Evolutionary conservation across 768 basidiomycete species (phyloP).

Genomic region (Hysterangium stoloniferum): DNA sequence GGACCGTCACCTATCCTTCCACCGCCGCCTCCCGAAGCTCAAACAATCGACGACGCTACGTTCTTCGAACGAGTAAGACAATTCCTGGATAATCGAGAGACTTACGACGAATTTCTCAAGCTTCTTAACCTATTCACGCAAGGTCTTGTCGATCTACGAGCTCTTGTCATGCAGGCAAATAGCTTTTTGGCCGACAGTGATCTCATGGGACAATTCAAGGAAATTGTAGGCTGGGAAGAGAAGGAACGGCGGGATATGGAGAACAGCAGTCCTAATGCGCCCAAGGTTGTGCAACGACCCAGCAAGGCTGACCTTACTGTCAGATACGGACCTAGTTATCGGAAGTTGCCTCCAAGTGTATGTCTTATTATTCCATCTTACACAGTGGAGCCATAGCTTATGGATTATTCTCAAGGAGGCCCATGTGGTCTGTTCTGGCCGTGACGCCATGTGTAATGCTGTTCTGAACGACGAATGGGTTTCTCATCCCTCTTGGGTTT

Average conservation of each 20-base stretch:
- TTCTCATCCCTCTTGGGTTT: conserved; percentile 91
- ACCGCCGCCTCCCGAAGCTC: not conserved
- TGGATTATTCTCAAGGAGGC: conserved; percentile 52
- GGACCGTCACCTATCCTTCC: not conserved
- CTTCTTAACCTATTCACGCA: conserved; percentile 92
- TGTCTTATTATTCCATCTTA: conserved; percentile 24
- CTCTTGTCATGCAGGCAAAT: conserved; percentile 72
- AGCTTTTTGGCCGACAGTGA: conserved; percentile 72
- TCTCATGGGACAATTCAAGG: conserved; percentile 72
- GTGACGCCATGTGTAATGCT: conserved; percentile 93
- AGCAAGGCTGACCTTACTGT: conserved; percentile 60
- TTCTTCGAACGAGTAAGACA: conserved; percentile 92
- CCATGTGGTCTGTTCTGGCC: conserved; percentile 84
- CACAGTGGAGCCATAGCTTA: not conserved
- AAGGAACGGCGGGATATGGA: conserved; percentile 24
- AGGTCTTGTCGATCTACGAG: conserved; percentile 82
- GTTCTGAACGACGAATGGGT: conserved; percentile 99
- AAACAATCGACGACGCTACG: conserved; percentile 47
- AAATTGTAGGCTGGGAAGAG: conserved; percentile 85
- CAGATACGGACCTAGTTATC: conserved; percentile 80
- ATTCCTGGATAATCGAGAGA: conserved; percentile 61
- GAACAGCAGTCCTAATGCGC: conserved; percentile 24
- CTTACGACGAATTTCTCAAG: conserved; percentile 92
- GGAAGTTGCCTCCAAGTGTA: conserved; percentile 72
- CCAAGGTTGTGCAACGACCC: conserved; percentile 25